Conservation (phyloP, 1,284 basidiomycete genomes). For the Thelephora terrestris region DNA sequence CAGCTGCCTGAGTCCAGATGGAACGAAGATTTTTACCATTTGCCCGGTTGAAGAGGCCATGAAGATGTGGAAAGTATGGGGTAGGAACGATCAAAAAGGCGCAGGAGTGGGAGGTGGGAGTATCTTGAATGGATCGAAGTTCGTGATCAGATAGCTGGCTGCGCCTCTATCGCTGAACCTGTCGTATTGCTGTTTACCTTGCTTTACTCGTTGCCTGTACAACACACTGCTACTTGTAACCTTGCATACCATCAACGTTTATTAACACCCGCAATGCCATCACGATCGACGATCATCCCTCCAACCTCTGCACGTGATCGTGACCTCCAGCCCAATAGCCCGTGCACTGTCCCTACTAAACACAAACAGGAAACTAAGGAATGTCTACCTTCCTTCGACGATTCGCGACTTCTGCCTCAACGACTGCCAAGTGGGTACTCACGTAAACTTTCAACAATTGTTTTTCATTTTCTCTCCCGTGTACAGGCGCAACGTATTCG, state of each 20-base stretch:
- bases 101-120: slow-evolving; percentile 13
- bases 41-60: slow-evolving; percentile 30
- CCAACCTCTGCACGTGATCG: too few relatives aligned
- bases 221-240: too few relatives aligned
- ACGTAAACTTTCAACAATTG: background rate
- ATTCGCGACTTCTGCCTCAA: slow-evolving; percentile 24
- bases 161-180: too few relatives aligned
- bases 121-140: background rate
- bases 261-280: too few relatives aligned
- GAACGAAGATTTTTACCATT: slow-evolving; percentile 28
- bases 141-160: background rate
- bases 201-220: too few relatives aligned
- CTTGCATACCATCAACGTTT: too few relatives aligned
- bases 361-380: background rate
- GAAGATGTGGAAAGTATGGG: slow-evolving; percentile 34
- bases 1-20: slow-evolving; percentile 26
- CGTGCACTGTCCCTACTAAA: too few relatives aligned
- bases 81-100: slow-evolving; percentile 13
- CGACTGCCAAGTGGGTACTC: slow-evolving; percentile 10
- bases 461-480: background rate
- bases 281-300: too few relatives aligned
- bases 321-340: too few relatives aligned
- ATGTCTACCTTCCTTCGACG: slow-evolving; percentile 27
- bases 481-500: slow-evolving; percentile 40
- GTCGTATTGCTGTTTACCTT: too few relatives aligned